Evolutionary conservation across 73 alveolate genomes (phyloP), one percentile per base, ranked within the genome.

Genomic region (Tetrahymena elliotti): DNA sequence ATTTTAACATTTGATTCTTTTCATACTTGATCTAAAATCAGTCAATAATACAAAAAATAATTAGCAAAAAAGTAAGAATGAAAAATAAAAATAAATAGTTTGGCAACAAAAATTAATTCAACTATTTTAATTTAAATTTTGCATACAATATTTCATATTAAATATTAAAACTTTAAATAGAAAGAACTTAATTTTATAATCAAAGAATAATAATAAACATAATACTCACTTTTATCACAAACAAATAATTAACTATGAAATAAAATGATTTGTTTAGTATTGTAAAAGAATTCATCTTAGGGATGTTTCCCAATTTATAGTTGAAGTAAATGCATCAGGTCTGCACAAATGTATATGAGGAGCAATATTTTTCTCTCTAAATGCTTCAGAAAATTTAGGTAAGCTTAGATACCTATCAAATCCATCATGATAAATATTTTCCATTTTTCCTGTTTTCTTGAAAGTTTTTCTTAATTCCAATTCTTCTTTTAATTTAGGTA

Each of bases 321-420:
- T n/a, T 33, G 96, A 94, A 83, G 93, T 94, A 22, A 92, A 33
- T 3, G 93, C 93, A 94, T 94, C 96, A 38, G 96, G 95, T 22
- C 92, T 94, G 92, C 93, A 94, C 15, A 94, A 88, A 88, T 94
- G 96, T 94, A 84, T 94, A 13, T 84, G 95, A 52, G 83, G 93
- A 41, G 93, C 40, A 34, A 84, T 94, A 33, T 27, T 53, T 82
- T 94, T 84, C 83, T 94, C 96, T 52, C 93, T 94, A 18, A 88
- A 88, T 36, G 96, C 93, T 84, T 94, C 93, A 35, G 96, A 93
- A 68, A 68, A 68, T 11, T 68, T 68, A 68, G 88, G 88, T 68
- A 68, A 68, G n/a, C 88, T 68, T 68, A 68, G 36, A 68, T 68
- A 68, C n/a, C 88, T 68, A 31, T 68, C 88, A 68, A 27, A 68